Evolutionary conservation across 805 yeast species (phyloP), one percentile per base, ranked within the genome.

Genomic region (Metschnikowia continentalis): DNA sequence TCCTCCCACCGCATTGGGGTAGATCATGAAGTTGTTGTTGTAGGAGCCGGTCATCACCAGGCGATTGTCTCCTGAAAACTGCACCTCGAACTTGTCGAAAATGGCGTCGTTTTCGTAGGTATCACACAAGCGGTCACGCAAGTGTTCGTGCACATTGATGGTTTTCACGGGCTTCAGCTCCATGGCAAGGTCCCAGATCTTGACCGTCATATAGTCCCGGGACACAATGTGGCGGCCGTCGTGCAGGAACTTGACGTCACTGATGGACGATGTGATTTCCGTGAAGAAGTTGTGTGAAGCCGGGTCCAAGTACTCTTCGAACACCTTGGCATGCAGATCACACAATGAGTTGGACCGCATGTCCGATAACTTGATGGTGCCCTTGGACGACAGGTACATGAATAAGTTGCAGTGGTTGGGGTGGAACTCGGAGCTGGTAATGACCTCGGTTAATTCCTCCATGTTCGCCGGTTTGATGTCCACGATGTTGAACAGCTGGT

Each of bases 391-490:
- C 5, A 96, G 86, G 72, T 94, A 92, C 90, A 92, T 90, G 70
- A 94, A 92, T 62, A 88, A 74, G 68, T 94, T 94, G 76, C 99
- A 94, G 65, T 84, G 84, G 42, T 75, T 71, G 14, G 99, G 99
- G 69, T 95, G 98, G 74, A 94, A 94, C 68, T 91, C 96, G 2
- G 98, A 95, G 63, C 91, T 81, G 15, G 99, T 94, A 57, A 94
- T 92, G 47, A 94, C 99, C 70, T 94, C 99, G 8, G 99, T 92
- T 61, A 94, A 80, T 72, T 94, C 99, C 74, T 94, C 99, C 99
- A 94, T 95, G 70, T 90, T 90, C 6, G 90, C 88, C 8, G 99
- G 99, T 68, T 95, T 90, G 64, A 94, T 94, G 71, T 94, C 99
- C 52, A 94, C 98, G 58, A 94, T 94, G 69, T 94, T 95, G 72